These are phyloP conservation scores for Singerocomus inundabilis DNA, from an alignment of 1,284 basidiomycete genomes.

Conservation along the genomic window DNA sequence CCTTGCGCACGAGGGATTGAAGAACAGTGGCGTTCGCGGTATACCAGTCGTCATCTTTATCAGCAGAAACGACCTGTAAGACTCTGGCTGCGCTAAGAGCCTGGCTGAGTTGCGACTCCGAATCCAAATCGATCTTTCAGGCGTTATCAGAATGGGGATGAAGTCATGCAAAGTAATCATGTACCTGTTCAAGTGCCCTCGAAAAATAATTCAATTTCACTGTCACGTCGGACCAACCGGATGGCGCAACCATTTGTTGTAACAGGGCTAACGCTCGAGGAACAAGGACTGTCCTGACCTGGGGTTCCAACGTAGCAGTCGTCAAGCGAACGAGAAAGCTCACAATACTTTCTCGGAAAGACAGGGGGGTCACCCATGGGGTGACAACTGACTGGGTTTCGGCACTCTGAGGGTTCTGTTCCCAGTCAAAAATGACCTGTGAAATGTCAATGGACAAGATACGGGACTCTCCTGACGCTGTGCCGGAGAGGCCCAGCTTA, in stretches of 20 bases:
- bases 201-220: slow-evolving; percentile 91
- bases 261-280: slow-evolving; percentile 82
- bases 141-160: slow-evolving; percentile 19
- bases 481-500: slow-evolving; percentile 81
- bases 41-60: slow-evolving; percentile 88
- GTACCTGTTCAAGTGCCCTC: slow-evolving; percentile 76
- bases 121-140: slow-evolving; percentile 69
- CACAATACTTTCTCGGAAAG: slow-evolving; percentile 86
- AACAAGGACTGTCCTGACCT: slow-evolving; percentile 62
- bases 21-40: slow-evolving; percentile 73
- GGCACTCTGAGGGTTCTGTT: slow-evolving; percentile 56
- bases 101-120: slow-evolving; percentile 62
- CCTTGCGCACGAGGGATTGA: slow-evolving; percentile 88
- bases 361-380: slow-evolving; percentile 74
- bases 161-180: slow-evolving; percentile 21
- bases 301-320: slow-evolving; percentile 70
- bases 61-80: slow-evolving; percentile 81
- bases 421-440: slow-evolving; percentile 88
- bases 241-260: slow-evolving; percentile 76
- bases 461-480: slow-evolving; percentile 80
- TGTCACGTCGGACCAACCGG: slow-evolving; percentile 91
- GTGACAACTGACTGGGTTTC: slow-evolving; percentile 26
- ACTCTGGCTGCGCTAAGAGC: slow-evolving; percentile 89
- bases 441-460: slow-evolving; percentile 80
- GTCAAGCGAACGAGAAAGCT: slow-evolving; percentile 91